Percentiles rank a stretch among this genome's conserved stretches.
Evolutionary conservation across 495 filamentous ascomycete species (phyloP).

Genomic region (Aspergillus homomorphus): DNA sequence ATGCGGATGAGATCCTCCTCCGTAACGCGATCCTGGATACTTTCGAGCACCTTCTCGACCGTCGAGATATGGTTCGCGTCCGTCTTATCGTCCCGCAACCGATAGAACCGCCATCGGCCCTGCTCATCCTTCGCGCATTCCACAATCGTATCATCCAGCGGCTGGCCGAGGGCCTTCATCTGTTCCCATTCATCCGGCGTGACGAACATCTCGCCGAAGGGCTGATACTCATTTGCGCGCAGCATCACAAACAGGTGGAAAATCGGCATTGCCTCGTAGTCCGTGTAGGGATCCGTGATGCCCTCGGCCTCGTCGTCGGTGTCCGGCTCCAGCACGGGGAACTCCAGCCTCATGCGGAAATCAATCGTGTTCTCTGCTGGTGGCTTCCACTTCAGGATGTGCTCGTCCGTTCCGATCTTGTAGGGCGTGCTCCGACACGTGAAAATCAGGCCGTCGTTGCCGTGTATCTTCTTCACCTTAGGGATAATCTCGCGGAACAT

Average conservation of each 20-base stretch:
- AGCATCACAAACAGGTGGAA: constrained; percentile 59
- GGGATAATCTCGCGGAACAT: constrained; percentile 87
- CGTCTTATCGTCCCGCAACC: constrained; percentile 85
- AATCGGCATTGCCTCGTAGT: constrained; percentile 61
- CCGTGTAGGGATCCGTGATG: constrained; percentile 44
- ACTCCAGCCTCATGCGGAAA: constrained; percentile 75
- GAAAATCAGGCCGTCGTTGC: constrained; percentile 96
- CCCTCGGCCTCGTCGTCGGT: constrained; percentile 62
- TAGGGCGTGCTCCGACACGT: constrained; percentile 85
- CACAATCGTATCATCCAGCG: constrained; percentile 78
- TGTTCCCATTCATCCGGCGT: constrained; percentile 78
- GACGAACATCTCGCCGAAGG: constrained; percentile 64
- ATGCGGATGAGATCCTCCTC: constrained; percentile 61
- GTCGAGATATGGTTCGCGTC: constrained; percentile 85
- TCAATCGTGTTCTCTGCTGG: constrained; percentile 90
- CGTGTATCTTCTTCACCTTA: constrained; percentile 67
- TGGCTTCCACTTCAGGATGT: constrained; percentile 97
- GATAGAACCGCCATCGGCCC: constrained; percentile 75
- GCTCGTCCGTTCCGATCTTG: constrained; percentile 81
- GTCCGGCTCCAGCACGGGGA: constrained; percentile 69
- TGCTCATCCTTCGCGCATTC: constrained; percentile 79
- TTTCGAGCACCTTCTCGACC: constrained; percentile 76
- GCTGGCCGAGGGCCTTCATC: constrained; percentile 64
- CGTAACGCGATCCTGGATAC: constrained; percentile 71
- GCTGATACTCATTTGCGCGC: constrained; percentile 55